Evolutionary conservation across 1,139 yeast species (phyloP).

Genomic region (Groenewaldozyma auringiensis): DNA sequence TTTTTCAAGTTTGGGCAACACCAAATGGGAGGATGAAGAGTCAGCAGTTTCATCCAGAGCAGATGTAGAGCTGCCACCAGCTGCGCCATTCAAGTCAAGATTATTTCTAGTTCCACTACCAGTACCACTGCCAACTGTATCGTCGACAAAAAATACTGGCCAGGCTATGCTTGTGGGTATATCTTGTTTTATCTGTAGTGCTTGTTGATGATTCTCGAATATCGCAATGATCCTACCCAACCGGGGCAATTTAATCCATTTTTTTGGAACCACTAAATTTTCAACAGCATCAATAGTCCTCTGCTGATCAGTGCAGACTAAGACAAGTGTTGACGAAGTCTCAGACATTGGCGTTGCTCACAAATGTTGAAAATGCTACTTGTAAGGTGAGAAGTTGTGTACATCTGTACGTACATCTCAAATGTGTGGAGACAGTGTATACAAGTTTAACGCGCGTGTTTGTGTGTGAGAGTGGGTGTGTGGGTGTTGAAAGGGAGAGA

Average conservation of each 20-base stretch:
- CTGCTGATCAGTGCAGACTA: not conserved
- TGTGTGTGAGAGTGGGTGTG: too few relatives aligned
- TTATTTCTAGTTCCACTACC: not conserved
- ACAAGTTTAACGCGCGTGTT: too few relatives aligned
- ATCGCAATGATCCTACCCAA: not conserved
- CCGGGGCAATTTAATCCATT: not conserved
- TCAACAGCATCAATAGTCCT: not conserved
- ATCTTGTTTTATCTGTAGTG: not conserved
- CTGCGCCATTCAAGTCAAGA: too few relatives aligned
- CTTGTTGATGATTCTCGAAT: not conserved
- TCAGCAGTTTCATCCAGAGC: conserved; percentile 12
- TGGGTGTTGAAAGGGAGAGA: too few relatives aligned
- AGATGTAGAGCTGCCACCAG: not conserved
- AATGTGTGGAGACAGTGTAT: too few relatives aligned
- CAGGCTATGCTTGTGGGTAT: not conserved
- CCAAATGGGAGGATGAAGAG: conserved; percentile 17
- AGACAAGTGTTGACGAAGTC: not conserved
- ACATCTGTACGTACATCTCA: too few relatives aligned
- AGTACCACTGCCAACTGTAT: not conserved
- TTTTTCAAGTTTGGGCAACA: conserved; percentile 35
- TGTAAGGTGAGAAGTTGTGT: too few relatives aligned
- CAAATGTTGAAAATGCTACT: too few relatives aligned
- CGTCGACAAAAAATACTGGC: not conserved
- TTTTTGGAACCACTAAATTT: not conserved
- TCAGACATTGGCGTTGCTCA: too few relatives aligned